phyloP scores from a whole-genome alignment of 192 early-diverging fungal species.

The Coemansia sp. region DNA sequence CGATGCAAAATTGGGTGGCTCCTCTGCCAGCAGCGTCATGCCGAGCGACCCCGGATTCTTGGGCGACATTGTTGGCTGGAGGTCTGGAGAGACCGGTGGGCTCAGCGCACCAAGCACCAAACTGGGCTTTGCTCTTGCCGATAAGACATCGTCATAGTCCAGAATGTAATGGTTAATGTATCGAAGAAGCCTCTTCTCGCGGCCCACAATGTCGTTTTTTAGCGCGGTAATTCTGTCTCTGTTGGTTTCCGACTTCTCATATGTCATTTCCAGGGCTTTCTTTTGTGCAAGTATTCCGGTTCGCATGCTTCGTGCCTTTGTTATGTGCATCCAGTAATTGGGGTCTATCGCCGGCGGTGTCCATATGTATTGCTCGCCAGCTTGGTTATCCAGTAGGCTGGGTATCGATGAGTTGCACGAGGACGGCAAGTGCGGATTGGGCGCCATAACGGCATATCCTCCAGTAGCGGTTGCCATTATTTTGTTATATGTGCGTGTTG shows the following conservation, averaged over 20 bases:
- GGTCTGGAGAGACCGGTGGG: conserved; percentile 35
- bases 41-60: conserved; percentile 5
- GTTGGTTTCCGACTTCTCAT: background rate
- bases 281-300: conserved; percentile 20
- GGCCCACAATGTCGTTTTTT: conserved; percentile 20
- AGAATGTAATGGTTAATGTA: conserved; percentile 46
- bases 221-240: conserved; percentile 4
- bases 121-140: background rate
- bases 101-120: conserved; percentile 30
- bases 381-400: background rate
- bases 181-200: conserved; percentile 39
- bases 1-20: conserved; percentile 17
- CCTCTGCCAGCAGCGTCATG: conserved; percentile 1
- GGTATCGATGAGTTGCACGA: background rate
- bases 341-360: conserved; percentile 45
- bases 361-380: conserved; percentile 25
- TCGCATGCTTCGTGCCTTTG: conserved; percentile 42
- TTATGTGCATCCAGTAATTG: conserved; percentile 47
- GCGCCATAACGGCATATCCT: background rate
- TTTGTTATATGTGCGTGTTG: background rate
- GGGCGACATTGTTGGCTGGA: conserved; percentile 16
- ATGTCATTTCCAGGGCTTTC: conserved; percentile 10
- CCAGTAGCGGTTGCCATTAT: background rate
- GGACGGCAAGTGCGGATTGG: background rate
- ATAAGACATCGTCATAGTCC: conserved; percentile 40